Evolutionary conservation across 2,329 filamentous ascomycete genomes (phyloP), one percentile per base, ranked within the genome.

Genomic region (Paecilomyces formosus): DNA sequence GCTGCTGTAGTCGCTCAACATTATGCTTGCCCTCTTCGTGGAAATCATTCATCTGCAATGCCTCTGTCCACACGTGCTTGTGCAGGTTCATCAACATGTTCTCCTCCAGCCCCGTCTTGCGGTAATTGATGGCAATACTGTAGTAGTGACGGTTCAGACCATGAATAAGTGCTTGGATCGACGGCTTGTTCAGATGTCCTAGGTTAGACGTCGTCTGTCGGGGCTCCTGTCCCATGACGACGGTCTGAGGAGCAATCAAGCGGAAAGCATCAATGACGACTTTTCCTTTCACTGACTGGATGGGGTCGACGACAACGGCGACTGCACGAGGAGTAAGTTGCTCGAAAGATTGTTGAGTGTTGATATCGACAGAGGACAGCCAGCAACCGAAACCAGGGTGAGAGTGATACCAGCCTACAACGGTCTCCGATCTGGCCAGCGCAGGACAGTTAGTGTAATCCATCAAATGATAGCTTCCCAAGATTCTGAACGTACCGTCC

Each of bases 61-160:
- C 94, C 76, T 99, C 94, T 0, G 95, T 99, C 94, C 94, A 99
- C 52, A 97, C 92, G 67, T 97, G 94, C 82, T 99, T 99, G 84
- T 99, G 94, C 65, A 99, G 81, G 74, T 99, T 99, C 95, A 99
- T 99, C 69, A 99, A 78, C 94, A 99, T 99, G 77, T 96, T 97
- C 82, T 99, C 95, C 75, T 99, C 94, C 55, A 99, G 81, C 0
- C 91, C 93, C 0, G 93, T 96, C 82, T 99, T 99, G 72, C 93
- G 85, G 78, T 99, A 99, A 78, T 97, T 92, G 79, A 99, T 97
- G 60, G 86, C 93, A 72, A 99, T 99, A 68, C 91, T 96, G 83
- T 99, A 99, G 83, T 99, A 99, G 81, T 99, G 94, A 70, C 94
- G 85, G 81, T 99, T 99, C 52, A 99, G 84, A 59, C 94, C 94